These are phyloP conservation scores for Beauveria australis DNA, from an alignment of 2,329 filamentous ascomycete genomes.

Conservation along the genomic window DNA sequence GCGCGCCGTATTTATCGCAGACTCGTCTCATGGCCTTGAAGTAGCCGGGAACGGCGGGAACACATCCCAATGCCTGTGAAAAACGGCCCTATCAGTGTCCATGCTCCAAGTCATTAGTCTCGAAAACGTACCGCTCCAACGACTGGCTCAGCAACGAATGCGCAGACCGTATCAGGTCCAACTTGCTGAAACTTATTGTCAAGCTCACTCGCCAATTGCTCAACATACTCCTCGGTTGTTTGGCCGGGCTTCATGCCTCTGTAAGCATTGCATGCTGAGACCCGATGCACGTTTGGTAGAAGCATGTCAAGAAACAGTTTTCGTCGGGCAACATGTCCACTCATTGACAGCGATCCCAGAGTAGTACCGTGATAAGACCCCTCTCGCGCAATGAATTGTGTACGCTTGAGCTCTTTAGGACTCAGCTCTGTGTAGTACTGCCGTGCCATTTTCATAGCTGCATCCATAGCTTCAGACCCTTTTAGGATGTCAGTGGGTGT, in stretches of 20 bases:
- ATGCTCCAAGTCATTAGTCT: not conserved
- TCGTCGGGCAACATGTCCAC: conserved; percentile 53
- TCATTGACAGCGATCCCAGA: conserved; percentile 54
- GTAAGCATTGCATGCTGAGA: conserved; percentile 60
- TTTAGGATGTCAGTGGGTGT: not conserved
- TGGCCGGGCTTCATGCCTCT: conserved; percentile 44
- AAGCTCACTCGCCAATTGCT: conserved; percentile 52
- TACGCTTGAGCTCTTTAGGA: conserved; percentile 45
- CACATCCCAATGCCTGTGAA: conserved; percentile 47
- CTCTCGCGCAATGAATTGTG: conserved; percentile 56
- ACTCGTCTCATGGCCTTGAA: conserved; percentile 58
- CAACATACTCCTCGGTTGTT: conserved; percentile 49
- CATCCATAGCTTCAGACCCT: conserved; percentile 45
- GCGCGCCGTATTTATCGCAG: conserved; percentile 61
- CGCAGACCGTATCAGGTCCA: conserved; percentile 57
- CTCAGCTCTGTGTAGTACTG: conserved; percentile 35
- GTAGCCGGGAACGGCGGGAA: conserved; percentile 59
- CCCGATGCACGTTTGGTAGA: conserved; percentile 43
- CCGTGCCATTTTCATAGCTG: conserved; percentile 36
- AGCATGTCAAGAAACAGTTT: conserved; percentile 55
- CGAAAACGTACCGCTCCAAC: conserved; percentile 44
- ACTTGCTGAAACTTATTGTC: conserved; percentile 57
- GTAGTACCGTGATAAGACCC: conserved; percentile 68
- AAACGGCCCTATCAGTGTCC: not conserved
- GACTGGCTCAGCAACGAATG: conserved; percentile 64